Base-by-base conservation (phyloP, 768 basidiomycete genomes). In the Tylopilus subfusipes region DNA sequence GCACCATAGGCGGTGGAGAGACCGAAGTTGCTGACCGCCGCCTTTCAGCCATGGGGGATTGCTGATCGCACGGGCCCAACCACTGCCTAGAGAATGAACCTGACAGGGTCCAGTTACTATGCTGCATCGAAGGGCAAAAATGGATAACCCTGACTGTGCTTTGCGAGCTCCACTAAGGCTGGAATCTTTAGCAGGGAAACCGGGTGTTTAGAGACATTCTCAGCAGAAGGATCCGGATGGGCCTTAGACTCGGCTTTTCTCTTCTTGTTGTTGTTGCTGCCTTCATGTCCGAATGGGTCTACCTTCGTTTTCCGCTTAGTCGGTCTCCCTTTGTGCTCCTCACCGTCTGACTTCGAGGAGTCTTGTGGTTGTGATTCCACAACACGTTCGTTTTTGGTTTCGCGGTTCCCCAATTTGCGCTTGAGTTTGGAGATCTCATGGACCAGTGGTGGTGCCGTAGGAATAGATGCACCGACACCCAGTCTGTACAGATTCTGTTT, bases 381-480 rank as follows among this genome's bases (percentile, higher is more conserved):
- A 36, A 78, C 76, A 40, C 75, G 63, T 19, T 64, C 53, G 16
- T 78, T 77, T 64, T 83, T 88, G 52, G 76, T 76, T 6, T 73
- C 68, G 50, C 73, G 72, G 34, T 76, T 82, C 12, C 74, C 63
- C 2, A 92, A 76, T 62, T 78, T 82, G 50, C 77, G 76, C 65
- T 82, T 85, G 19, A 92, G 75, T 57, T 80, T 81, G 18, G 79
- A 80, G n/a, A 76, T 73, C 52, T 88, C 88, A 36, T 80, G 76
- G 36, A 76, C 73, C 33, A 75, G 59, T 47, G 60, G 70, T 27
- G 76, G 55, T n/a, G 62, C 67, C 48, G 79, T 80, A 27, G 86
- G 81, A 22, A 83, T 71, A 27, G 80, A 64, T 31, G 87, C 86
- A 22, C 90, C 90, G 9, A 92, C 87, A 51, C 90, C 90, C 53